phyloP scores from a whole-genome alignment of 108 stramenopile genomes.

The Schizochytrium sp. region DNA sequence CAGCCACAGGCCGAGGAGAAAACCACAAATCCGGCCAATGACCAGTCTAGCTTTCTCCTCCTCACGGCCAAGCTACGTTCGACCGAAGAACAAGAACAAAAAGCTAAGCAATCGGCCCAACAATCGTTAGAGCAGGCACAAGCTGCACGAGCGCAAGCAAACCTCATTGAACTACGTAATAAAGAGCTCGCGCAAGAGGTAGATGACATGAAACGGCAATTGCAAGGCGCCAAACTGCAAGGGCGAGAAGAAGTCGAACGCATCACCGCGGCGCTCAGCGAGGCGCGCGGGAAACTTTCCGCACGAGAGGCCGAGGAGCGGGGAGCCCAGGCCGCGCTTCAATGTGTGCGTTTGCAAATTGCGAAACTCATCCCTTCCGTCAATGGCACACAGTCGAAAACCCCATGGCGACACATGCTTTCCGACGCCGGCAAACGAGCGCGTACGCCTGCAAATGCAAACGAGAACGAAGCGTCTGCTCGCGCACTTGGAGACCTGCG shows the following conservation, averaged over 20 bases:
- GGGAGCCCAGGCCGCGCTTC: background rate
- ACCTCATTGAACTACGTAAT: background rate
- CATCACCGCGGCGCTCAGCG: background rate
- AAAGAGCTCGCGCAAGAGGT: background rate
- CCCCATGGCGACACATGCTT: background rate
- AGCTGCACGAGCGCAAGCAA: background rate
- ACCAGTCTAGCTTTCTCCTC: background rate
- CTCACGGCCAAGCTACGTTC: background rate
- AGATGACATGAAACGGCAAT: background rate
- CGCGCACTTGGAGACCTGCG: background rate
- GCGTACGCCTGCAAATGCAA: no score
- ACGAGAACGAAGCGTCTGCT: background rate
- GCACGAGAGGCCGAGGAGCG: background rate
- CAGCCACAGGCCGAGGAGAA: background rate
- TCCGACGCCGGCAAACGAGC: background rate
- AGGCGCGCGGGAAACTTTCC: background rate
- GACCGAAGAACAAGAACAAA: background rate
- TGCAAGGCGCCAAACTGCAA: background rate
- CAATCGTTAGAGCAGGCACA: background rate
- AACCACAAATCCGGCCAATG: background rate
- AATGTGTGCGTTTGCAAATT: background rate
- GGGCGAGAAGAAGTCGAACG: background rate
- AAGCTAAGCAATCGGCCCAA: background rate
- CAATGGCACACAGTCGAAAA: background rate
- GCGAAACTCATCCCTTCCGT: background rate